These are phyloP conservation scores for Evansstolkia leycettana DNA, from an alignment of 495 filamentous ascomycete genomes.

Conservation along the genomic window DNA sequence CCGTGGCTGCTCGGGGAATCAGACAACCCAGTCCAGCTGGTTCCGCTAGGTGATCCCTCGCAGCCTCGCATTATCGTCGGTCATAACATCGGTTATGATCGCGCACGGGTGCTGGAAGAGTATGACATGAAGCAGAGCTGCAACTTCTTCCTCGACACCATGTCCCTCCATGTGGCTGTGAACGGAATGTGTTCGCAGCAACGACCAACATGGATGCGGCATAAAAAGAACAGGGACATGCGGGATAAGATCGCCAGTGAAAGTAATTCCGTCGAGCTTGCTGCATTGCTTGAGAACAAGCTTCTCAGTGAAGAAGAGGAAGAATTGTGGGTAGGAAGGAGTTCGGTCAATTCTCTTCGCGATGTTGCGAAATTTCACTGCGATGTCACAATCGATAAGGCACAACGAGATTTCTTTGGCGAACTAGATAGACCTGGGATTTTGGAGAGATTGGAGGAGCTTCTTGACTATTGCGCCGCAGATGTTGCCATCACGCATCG, in stretches of 20 bases:
- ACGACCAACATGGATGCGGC: slow-evolving; percentile 91
- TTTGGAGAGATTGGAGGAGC: slow-evolving; percentile 54
- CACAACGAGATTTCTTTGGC: slow-evolving; percentile 74
- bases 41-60: slow-evolving; percentile 69
- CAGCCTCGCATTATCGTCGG: slow-evolving; percentile 69
- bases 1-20: slow-evolving; percentile 87
- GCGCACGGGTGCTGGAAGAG: slow-evolving; percentile 79
- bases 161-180: slow-evolving; percentile 95
- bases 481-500: slow-evolving; percentile 88
- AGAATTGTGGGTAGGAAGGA: slow-evolving; percentile 88
- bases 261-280: slow-evolving; percentile 55
- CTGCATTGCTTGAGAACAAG: slow-evolving; percentile 54
- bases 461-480: slow-evolving; percentile 90
- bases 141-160: slow-evolving; percentile 90
- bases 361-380: slow-evolving; percentile 98
- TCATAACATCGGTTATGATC: slow-evolving; percentile 94
- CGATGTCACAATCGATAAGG: slow-evolving; percentile 83
- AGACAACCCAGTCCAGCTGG: slow-evolving; percentile 61
- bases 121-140: slow-evolving; percentile 71
- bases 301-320: slow-evolving; percentile 70
- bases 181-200: slow-evolving; percentile 99
- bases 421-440: slow-evolving; percentile 63
- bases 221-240: slow-evolving; percentile 77
- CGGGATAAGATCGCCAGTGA: slow-evolving; percentile 68
- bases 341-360: slow-evolving; percentile 86